phyloP scores from a whole-genome alignment of 2,329 filamentous ascomycete genomes.

The Pseudogymnoascus sp. region DNA sequence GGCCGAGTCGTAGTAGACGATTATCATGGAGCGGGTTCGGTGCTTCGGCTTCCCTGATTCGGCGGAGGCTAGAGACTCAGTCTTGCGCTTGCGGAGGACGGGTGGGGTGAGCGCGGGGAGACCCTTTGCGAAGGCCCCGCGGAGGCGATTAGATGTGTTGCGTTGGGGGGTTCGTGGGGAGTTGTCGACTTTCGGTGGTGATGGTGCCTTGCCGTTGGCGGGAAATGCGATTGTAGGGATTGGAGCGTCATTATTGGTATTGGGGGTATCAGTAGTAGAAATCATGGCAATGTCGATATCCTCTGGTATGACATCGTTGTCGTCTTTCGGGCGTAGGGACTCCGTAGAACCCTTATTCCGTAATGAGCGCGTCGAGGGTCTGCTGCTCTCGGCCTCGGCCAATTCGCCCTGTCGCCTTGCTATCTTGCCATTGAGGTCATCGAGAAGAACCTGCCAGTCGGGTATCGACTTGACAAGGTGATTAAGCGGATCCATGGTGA shows the following conservation, averaged over 20 bases:
- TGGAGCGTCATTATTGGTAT: neutral
- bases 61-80: slow-evolving; percentile 25
- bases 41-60: slow-evolving; percentile 34
- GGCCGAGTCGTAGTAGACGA: slow-evolving; percentile 87
- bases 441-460: slow-evolving; percentile 49
- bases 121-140: neutral
- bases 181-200: neutral
- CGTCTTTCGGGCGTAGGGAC: slow-evolving; percentile 26
- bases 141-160: neutral
- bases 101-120: slow-evolving; percentile 10
- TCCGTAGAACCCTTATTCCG: slow-evolving; percentile 29
- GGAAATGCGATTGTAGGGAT: neutral
- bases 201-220: neutral
- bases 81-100: slow-evolving; percentile 26
- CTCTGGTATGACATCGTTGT: neutral
- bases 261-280: neutral
- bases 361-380: slow-evolving; percentile 27
- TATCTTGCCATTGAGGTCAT: slow-evolving; percentile 52
- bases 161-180: neutral
- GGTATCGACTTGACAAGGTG: slow-evolving; percentile 48
- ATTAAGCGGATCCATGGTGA: slow-evolving; percentile 44
- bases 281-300: neutral
- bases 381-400: slow-evolving; percentile 34
- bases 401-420: slow-evolving; percentile 52
- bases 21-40: slow-evolving; percentile 64